phyloP scores from a whole-genome alignment of 2,329 filamentous ascomycete genomes.

The Xylaria sp. region DNA sequence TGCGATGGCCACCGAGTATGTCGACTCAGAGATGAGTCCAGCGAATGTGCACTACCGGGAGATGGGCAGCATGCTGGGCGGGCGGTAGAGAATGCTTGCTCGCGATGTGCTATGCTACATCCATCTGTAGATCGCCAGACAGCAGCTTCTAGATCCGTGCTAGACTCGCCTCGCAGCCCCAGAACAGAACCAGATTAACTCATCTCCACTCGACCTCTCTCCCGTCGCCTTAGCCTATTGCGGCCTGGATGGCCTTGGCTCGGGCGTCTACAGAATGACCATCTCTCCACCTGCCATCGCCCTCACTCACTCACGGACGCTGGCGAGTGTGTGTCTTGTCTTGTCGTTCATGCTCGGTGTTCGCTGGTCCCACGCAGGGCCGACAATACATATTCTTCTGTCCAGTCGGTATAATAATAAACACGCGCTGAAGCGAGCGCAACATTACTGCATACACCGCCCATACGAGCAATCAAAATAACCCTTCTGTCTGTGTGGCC shows the following conservation, averaged over 20 bases:
- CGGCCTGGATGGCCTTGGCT: conserved; percentile 15
- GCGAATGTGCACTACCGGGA: neutral
- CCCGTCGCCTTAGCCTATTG: conserved; percentile 16
- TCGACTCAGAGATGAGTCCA: neutral
- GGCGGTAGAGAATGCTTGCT: too few relatives aligned
- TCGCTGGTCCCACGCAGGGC: conserved; percentile 14
- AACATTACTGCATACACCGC: conserved; percentile 22
- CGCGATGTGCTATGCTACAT: neutral
- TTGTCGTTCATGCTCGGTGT: conserved; percentile 3
- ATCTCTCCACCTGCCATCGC: conserved; percentile 5
- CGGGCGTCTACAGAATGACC: conserved; percentile 1
- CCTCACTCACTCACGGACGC: conserved; percentile 2
- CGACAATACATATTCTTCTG: neutral
- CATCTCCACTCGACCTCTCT: neutral
- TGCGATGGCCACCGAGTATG: too few relatives aligned
- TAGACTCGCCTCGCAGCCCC: neutral
- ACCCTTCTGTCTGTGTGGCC: conserved; percentile 12
- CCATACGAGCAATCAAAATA: conserved; percentile 2
- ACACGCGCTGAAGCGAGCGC: conserved; percentile 21
- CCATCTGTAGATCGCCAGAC: neutral
- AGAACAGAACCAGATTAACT: neutral
- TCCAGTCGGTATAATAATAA: conserved; percentile 4
- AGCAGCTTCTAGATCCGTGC: conserved; percentile 8
- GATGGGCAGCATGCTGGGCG: too few relatives aligned
- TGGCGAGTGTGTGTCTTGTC: too few relatives aligned